phyloP scores from a whole-genome alignment of 1,139 yeast species.

The Taphrina pruni region DNA sequence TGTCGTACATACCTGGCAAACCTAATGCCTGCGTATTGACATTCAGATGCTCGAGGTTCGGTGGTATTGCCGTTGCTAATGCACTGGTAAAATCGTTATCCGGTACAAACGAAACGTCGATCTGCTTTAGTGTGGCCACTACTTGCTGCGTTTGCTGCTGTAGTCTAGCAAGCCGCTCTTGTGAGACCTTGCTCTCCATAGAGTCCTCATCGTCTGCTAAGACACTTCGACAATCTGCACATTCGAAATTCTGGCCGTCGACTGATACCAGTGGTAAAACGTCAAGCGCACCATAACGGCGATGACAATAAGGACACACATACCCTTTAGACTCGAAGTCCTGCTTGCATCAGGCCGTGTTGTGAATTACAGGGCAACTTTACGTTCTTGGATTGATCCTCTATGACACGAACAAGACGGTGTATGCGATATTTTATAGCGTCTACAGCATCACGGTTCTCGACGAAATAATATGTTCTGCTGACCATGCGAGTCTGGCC shows the following conservation, averaged over 20 bases:
- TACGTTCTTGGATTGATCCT: slow-evolving; percentile 71
- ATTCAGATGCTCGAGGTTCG: slow-evolving; percentile 51
- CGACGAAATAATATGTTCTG: slow-evolving; percentile 84
- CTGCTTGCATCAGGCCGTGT: slow-evolving; percentile 49
- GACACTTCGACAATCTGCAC: slow-evolving; percentile 79
- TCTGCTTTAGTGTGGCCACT: slow-evolving; percentile 77
- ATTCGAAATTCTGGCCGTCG: slow-evolving; percentile 78
- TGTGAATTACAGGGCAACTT: not conserved
- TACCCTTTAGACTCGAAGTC: slow-evolving; percentile 94
- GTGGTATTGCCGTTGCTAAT: slow-evolving; percentile 53
- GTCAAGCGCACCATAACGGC: slow-evolving; percentile 82
- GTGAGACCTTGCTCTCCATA: slow-evolving; percentile 79
- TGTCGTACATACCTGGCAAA: slow-evolving; percentile 48
- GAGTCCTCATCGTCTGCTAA: slow-evolving; percentile 88
- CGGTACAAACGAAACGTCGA: slow-evolving; percentile 82
- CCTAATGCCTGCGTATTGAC: slow-evolving; percentile 50
- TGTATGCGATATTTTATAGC: slow-evolving; percentile 97
- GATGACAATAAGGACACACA: slow-evolving; percentile 82
- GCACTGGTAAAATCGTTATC: slow-evolving; percentile 57
- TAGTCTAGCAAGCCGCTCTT: slow-evolving; percentile 77
- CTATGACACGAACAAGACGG: slow-evolving; percentile 74
- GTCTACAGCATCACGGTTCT: slow-evolving; percentile 91
- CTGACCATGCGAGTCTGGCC: slow-evolving; percentile 71
- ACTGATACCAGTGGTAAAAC: slow-evolving; percentile 81
- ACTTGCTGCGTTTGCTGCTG: slow-evolving; percentile 92